Base-by-base conservation (phyloP, 441 rosid species). In the Cnidoscolus chayamansa region DNA sequence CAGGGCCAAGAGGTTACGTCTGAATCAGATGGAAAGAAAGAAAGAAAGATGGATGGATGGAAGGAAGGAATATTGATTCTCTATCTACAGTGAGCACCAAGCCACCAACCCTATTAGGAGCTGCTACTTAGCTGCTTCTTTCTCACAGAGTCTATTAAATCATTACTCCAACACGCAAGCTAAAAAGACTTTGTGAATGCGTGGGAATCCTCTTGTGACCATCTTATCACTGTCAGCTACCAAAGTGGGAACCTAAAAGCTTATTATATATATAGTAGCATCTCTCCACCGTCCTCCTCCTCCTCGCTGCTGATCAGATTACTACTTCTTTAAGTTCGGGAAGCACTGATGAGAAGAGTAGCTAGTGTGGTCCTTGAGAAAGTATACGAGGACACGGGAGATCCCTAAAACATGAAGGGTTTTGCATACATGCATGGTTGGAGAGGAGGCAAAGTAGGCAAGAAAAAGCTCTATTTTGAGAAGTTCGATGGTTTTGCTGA, bases 401-500 rank as follows among this genome's bases (percentile, higher is more conserved):
- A 85, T 77, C 76, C 87, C 79, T 55, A 53, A 30, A 77, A 65
- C 71, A 57, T 15, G 35, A 50, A 37, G 45, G 50, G 60, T 61
- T 35, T 5, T 40, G 45, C n/a, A 20, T 67, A 40, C n/a, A 68
- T 76, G 85, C 80, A 75, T 81, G 84, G 79, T 49, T 20, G 15
- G 58, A 10, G 64, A 65, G 88, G 89, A 84, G 90, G 87, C 86
- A 88, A 82, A 78, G 80, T 76, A 81, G 72, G 80, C 80, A 84
- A 84, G 54, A 70, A 71, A 79, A 79, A 63, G 73, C 65, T 69
- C 45, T 62, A 25, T 73, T 82, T 86, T 85, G 89, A 59, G 63
- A 80, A 85, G 63, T 87, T 86, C 83, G 78, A 89, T 86, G 79
- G 84, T 78, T 85, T 86, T 87, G 92, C 82, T 87, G 84, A 82